These are phyloP conservation scores for Suillus occidentalis DNA, from an alignment of 768 basidiomycete species.

Conservation along the genomic window DNA sequence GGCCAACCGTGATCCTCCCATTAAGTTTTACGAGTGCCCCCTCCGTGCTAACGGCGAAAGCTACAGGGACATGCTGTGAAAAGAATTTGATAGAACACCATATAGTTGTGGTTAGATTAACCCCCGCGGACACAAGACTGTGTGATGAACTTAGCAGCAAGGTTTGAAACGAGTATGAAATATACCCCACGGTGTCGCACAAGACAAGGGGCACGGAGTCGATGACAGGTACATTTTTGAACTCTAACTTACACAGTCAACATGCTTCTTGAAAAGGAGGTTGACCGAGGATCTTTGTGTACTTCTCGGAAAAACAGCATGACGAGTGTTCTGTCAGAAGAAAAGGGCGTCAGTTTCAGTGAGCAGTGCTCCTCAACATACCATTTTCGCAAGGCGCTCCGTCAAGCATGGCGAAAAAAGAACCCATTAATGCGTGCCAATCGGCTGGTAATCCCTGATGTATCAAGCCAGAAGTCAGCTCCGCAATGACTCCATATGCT, in stretches of 20 bases:
- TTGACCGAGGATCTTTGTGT: not conserved
- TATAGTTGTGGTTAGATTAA: not conserved
- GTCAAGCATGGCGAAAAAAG: not conserved
- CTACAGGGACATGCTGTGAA: not conserved
- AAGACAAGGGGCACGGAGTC: not conserved
- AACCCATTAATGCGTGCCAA: not conserved
- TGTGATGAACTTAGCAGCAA: not conserved
- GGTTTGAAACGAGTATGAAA: not conserved
- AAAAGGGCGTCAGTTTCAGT: not conserved
- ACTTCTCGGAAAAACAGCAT: not conserved
- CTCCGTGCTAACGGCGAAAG: not conserved
- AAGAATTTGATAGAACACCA: not conserved
- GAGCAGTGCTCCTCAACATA: not conserved
- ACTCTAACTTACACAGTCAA: not conserved
- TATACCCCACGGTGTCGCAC: not conserved
- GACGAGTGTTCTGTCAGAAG: not conserved
- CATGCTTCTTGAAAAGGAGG: not conserved
- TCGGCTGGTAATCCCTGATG: not conserved
- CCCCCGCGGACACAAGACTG: not conserved
- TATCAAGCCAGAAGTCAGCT: not conserved
- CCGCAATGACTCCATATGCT: too few relatives aligned
- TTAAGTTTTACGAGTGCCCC: not conserved
- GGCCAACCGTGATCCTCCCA: not conserved
- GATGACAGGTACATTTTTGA: not conserved
- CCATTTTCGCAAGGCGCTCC: not conserved